Base-by-base conservation (phyloP, 805 yeast species). In the Candida dendrica region DNA sequence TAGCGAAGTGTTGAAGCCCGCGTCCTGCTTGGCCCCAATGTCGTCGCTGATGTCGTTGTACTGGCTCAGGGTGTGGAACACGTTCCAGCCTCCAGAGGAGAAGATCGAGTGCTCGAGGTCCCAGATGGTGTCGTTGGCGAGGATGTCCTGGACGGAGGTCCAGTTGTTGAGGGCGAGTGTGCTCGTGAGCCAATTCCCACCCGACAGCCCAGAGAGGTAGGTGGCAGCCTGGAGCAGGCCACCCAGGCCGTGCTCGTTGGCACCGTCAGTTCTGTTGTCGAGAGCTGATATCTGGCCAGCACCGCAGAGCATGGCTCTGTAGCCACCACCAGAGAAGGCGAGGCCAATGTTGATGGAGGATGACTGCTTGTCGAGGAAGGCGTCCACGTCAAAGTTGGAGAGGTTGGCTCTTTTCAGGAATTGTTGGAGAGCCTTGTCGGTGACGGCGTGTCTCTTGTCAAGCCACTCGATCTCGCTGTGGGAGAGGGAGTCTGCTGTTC, bases 281-380 rank as follows among this genome's bases (percentile, higher is more conserved):
- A 85, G 61, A 3, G 89, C 95, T 5, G 89, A 68, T 26, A 87
- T 61, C 58, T 80, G 81, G 36, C 95, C 95, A 8, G 95, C 95
- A 7, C 95, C 95, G 42, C 71, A 61, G 35, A 87, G 62, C 93
- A 88, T 85, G 33, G 96, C 95, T 47, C 96, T 72, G 61, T 84
- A 87, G 14, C 95, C 95, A 59, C 96, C 95, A 38, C 95, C 95
- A 13, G 85, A 72, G 53, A 79, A 81, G 6, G 90, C 79, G 6
- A 74, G 48, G 15, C 77, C 88, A 34, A 81, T 66, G 44, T 70
- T 69, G 43, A 74, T 66, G 7, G 77, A 51, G 11, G 47, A 19
- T 55, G 32, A 62, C 32, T 69, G 56, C 6, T 55, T 44, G 37
- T 64, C 64, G 30, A 72, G 51, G 46, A 66, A 78, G 0, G 51